These are phyloP conservation scores for Candida silvatica DNA, from an alignment of 805 yeast species.

Conservation along the genomic window DNA sequence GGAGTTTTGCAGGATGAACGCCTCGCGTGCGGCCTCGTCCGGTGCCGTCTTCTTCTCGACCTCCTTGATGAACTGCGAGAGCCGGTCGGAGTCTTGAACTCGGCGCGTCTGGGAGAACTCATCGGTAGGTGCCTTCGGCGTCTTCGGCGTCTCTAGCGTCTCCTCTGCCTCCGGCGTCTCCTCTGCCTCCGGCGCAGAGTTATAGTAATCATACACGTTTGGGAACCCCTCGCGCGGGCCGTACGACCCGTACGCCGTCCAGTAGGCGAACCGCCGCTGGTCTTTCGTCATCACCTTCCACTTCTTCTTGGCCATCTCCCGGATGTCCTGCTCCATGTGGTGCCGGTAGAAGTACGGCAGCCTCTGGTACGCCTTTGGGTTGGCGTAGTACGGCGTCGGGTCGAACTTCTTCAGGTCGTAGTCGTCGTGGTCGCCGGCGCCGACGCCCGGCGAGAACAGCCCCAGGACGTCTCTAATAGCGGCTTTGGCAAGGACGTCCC, in stretches of 20 bases:
- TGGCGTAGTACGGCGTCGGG: slow-evolving; percentile 22
- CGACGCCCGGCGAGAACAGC: slow-evolving; percentile 21
- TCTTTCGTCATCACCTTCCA: slow-evolving; percentile 46
- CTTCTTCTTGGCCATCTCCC: slow-evolving; percentile 34
- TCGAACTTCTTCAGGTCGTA: slow-evolving; percentile 24
- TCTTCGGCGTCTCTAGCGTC: neutral
- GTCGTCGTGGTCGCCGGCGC: slow-evolving; percentile 23
- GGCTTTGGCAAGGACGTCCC: slow-evolving; percentile 26
- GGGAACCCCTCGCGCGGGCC: slow-evolving; percentile 57
- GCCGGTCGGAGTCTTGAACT: neutral
- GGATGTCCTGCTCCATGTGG: slow-evolving; percentile 40
- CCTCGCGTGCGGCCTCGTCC: neutral
- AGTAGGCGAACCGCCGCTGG: slow-evolving; percentile 50
- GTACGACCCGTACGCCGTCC: slow-evolving; percentile 60
- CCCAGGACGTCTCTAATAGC: slow-evolving; percentile 32
- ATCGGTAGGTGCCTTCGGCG: neutral
- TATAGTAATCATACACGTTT: slow-evolving; percentile 31
- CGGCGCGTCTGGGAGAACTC: neutral
- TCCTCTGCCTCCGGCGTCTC: slow-evolving; percentile 1
- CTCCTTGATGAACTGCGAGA: slow-evolving; percentile 1
- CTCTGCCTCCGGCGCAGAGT: neutral
- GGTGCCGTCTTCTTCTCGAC: neutral
- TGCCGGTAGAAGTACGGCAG: slow-evolving; percentile 48
- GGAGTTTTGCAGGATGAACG: slow-evolving; percentile 1
- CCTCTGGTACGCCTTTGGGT: slow-evolving; percentile 19